phyloP scores from a whole-genome alignment of 2,329 filamentous ascomycete genomes.

The Bipolaris oryzae region DNA sequence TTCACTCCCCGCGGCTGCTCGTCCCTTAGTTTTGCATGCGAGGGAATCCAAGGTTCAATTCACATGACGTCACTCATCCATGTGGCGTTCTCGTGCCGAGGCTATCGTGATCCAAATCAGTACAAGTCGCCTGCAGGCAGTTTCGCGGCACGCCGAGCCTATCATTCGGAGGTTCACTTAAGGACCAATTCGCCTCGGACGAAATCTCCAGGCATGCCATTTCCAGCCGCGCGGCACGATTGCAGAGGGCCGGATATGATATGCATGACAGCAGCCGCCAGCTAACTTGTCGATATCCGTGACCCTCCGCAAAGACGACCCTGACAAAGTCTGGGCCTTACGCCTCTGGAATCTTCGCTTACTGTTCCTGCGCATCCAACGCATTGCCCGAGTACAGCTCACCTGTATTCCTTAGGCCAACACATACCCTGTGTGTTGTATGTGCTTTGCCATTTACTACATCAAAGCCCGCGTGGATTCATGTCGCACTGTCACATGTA shows the following conservation, averaged over 20 bases:
- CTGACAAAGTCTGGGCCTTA: not conserved
- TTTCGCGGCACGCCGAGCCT: slow-evolving; percentile 11
- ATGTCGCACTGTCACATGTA: slow-evolving; percentile 21
- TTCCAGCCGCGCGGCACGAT: slow-evolving; percentile 5
- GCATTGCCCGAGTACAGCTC: not conserved
- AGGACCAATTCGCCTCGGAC: not conserved
- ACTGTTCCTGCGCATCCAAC: not conserved
- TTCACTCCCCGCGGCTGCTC: not conserved
- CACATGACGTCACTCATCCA: slow-evolving; percentile 10
- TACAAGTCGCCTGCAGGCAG: slow-evolving; percentile 6
- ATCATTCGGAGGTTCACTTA: not conserved
- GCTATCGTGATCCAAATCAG: slow-evolving; percentile 1
- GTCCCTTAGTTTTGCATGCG: not conserved
- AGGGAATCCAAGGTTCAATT: not conserved
- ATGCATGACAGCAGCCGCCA: slow-evolving; percentile 10
- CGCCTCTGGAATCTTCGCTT: not conserved
- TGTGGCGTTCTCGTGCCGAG: not conserved
- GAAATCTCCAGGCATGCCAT: slow-evolving; percentile 10
- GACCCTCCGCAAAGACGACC: slow-evolving; percentile 17
- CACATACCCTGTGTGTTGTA: not conserved
- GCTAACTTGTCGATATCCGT: slow-evolving; percentile 22
- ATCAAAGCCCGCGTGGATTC: slow-evolving; percentile 10
- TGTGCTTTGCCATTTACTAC: not conserved
- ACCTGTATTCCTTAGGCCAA: not conserved
- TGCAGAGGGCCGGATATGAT: slow-evolving; percentile 10